These are phyloP conservation scores for Starmerella davenportii DNA, from an alignment of 805 yeast species.

Conservation along the genomic window DNA sequence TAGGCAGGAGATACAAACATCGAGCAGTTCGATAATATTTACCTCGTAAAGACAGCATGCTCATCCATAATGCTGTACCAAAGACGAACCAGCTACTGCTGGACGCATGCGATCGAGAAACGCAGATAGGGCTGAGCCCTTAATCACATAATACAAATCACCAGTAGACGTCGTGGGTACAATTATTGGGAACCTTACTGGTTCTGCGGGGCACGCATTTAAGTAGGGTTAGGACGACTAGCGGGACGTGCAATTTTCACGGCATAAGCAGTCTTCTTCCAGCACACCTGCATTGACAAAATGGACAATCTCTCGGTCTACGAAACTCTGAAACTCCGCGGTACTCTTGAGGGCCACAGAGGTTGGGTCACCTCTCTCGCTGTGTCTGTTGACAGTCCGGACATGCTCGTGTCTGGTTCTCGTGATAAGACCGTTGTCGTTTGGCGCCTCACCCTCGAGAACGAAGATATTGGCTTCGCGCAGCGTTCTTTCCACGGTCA, in stretches of 20 bases:
- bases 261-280: background rate
- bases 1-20: no score
- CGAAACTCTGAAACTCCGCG: slow-evolving; percentile 98
- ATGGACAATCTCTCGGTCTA: slow-evolving; percentile 19
- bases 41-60: no score
- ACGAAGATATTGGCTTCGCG: slow-evolving; percentile 94
- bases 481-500: slow-evolving; percentile 94
- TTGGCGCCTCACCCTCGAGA: slow-evolving; percentile 95
- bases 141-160: no score
- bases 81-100: no score
- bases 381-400: slow-evolving; percentile 96
- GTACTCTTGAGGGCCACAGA: slow-evolving; percentile 77
- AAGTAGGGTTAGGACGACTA: background rate
- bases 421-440: slow-evolving; percentile 97
- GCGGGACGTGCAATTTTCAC: slow-evolving; percentile 5
- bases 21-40: no score
- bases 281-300: slow-evolving; percentile 2
- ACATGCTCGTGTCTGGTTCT: slow-evolving; percentile 91
- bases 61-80: no score
- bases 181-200: slow-evolving; percentile 10
- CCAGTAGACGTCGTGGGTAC: no score
- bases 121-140: no score
- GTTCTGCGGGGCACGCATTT: slow-evolving; percentile 15
- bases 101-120: no score
- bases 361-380: slow-evolving; percentile 96